Percentiles rank a stretch among this genome's conserved stretches.
phyloP scores from a whole-genome alignment of 495 filamentous ascomycete species.

The Podospora conica region DNA sequence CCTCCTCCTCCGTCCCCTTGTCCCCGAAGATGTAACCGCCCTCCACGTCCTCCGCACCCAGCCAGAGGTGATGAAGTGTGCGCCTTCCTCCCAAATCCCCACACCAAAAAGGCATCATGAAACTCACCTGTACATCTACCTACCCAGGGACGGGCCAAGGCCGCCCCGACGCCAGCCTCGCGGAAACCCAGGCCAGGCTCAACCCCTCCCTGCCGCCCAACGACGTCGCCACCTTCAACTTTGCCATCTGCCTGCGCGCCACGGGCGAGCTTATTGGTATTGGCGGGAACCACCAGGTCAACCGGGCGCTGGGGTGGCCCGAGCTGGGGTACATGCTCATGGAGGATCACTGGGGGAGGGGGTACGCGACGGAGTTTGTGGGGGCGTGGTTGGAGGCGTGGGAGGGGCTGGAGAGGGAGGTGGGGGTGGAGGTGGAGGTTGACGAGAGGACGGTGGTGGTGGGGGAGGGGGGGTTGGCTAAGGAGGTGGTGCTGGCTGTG shows the following conservation, averaged over 20 bases:
- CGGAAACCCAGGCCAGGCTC: constrained; percentile 29
- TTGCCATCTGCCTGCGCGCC: constrained; percentile 32
- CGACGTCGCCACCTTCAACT: constrained; percentile 32
- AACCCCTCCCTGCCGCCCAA: constrained; percentile 27
- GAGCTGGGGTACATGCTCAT: constrained; percentile 46
- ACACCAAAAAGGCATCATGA: not conserved
- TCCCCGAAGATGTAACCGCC: constrained; percentile 32
- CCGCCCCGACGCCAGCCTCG: constrained; percentile 29
- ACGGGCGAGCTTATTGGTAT: constrained; percentile 36
- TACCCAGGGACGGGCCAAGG: constrained; percentile 12
- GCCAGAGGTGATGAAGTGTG: constrained; percentile 47
- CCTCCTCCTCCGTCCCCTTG: constrained; percentile 37
- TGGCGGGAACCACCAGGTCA: constrained; percentile 29
- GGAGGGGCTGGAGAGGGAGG: constrained; percentile 33
- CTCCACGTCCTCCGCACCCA: constrained; percentile 40
- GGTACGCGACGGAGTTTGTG: constrained; percentile 43
- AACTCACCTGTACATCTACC: not conserved
- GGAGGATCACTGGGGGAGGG: constrained; percentile 40
- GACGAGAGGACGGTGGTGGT: constrained; percentile 19
- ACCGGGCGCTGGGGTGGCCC: constrained; percentile 34
- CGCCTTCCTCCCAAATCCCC: not conserved
- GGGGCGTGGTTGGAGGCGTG: constrained; percentile 33
- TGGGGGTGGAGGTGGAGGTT: constrained; percentile 25
- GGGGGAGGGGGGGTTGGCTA: constrained; percentile 14
- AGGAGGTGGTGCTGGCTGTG: constrained; percentile 29